Conservation (phyloP, 148 eudicot genomes). For the Arbutus unedo region DNA sequence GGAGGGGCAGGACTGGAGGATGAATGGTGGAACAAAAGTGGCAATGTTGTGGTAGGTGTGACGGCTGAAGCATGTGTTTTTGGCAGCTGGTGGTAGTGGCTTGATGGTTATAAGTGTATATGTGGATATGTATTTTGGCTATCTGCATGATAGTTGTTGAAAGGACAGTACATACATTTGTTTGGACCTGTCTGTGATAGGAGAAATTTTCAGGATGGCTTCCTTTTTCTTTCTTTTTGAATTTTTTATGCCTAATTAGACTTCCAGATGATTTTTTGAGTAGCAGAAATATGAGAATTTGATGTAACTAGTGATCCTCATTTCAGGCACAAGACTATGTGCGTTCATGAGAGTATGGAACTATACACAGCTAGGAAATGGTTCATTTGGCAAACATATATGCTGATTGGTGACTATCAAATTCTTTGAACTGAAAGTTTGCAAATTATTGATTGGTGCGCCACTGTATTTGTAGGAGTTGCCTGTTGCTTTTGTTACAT, state of each 20-base stretch:
- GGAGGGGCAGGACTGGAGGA: background rate
- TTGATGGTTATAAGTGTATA: background rate
- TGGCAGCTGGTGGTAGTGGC: background rate
- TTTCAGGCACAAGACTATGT: background rate
- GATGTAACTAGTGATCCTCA: constrained; percentile 3
- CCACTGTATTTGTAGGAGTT: constrained; percentile 43
- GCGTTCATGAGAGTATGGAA: background rate
- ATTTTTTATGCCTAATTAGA: background rate
- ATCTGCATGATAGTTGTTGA: background rate
- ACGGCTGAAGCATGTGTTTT: background rate
- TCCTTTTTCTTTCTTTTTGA: background rate
- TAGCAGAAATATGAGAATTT: background rate
- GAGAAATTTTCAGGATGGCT: background rate
- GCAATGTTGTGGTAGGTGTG: background rate
- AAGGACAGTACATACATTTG: background rate
- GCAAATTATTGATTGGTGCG: background rate
- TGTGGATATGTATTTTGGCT: background rate
- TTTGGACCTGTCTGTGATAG: background rate
- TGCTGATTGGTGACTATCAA: background rate
- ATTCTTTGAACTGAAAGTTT: background rate
- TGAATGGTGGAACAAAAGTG: background rate
- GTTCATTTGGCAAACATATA: background rate
- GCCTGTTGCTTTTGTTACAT: constrained; percentile 90
- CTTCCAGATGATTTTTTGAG: background rate
- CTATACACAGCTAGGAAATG: background rate